phyloP scores from a whole-genome alignment of 1,284 basidiomycete species.

The Heimioporus retisporus region DNA sequence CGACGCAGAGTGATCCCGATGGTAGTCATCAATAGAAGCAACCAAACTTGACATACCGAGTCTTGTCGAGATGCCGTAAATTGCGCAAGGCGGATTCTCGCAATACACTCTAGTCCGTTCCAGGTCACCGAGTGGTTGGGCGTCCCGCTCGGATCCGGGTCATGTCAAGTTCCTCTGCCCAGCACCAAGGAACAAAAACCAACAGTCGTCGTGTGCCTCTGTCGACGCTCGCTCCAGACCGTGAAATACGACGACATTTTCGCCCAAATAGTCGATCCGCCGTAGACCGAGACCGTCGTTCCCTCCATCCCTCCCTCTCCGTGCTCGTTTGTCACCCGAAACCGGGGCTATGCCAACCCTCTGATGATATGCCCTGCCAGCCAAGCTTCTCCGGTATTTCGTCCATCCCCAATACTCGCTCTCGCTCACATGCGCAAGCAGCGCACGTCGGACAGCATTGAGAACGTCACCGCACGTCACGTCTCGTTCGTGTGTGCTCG shows the following conservation, averaged over 20 bases:
- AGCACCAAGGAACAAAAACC: slow-evolving; percentile 52
- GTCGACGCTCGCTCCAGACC: slow-evolving; percentile 61
- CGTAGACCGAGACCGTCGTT: slow-evolving; percentile 49
- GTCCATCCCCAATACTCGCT: slow-evolving; percentile 56
- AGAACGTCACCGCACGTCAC: slow-evolving; percentile 65
- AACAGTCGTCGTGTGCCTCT: slow-evolving; percentile 46
- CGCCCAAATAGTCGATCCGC: slow-evolving; percentile 63
- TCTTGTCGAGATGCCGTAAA: too few species aligned
- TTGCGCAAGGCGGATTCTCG: too few species aligned
- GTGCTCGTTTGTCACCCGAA: too few species aligned
- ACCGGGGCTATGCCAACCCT: slow-evolving; percentile 31
- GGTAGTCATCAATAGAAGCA: too few species aligned
- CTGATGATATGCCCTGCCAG: slow-evolving; percentile 46
- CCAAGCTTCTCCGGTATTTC: slow-evolving; percentile 41
- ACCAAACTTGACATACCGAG: too few species aligned
- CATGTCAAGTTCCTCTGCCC: too few species aligned
- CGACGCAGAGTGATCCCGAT: too few species aligned
- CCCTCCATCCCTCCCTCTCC: neutral
- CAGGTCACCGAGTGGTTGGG: too few species aligned
- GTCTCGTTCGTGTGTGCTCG: slow-evolving; percentile 49
- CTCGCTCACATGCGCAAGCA: slow-evolving; percentile 52
- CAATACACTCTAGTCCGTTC: too few species aligned
- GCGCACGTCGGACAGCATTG: slow-evolving; percentile 55
- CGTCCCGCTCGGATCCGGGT: too few species aligned
- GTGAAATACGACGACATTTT: slow-evolving; percentile 55